Evolutionary conservation across 768 basidiomycete genomes (phyloP).

Genomic region (Hericium rajendrae): DNA sequence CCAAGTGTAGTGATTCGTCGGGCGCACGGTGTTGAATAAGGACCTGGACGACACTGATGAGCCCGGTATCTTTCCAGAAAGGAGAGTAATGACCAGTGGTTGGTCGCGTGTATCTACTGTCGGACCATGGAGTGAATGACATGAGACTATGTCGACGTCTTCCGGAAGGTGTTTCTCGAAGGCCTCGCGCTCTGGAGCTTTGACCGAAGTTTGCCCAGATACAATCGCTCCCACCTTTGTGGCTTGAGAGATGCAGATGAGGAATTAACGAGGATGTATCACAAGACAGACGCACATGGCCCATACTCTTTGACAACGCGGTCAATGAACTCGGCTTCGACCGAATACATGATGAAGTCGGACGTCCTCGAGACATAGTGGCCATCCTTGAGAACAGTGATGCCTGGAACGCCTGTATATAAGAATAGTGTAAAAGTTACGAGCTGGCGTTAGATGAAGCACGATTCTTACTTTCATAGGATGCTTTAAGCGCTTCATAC

Average conservation of each 20-base stretch:
- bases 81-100: conserved; percentile 56
- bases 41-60: conserved; percentile 39
- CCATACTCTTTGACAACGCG: conserved; percentile 82
- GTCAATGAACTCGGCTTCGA: conserved; percentile 84
- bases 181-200: conserved; percentile 84
- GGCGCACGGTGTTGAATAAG: conserved; percentile 81
- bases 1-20: conserved; percentile 59
- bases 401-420: conserved; percentile 40
- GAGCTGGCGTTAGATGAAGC: background rate
- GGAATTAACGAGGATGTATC: background rate
- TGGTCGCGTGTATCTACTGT: conserved; percentile 82
- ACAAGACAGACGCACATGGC: conserved; percentile 55
- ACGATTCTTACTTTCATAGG: conserved; percentile 45
- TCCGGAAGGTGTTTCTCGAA: conserved; percentile 82
- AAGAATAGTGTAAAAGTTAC: background rate
- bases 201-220: conserved; percentile 93
- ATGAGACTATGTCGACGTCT: conserved; percentile 84
- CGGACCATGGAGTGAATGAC: conserved; percentile 93
- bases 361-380: conserved; percentile 82
- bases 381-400: conserved; percentile 68
- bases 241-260: conserved; percentile 33
- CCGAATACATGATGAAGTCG: conserved; percentile 91
- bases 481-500: conserved; percentile 49
- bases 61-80: background rate
- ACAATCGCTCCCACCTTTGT: conserved; percentile 91